Evolutionary conservation across 306 rosid genomes (phyloP).

Genomic region (Begonia masoniana): DNA sequence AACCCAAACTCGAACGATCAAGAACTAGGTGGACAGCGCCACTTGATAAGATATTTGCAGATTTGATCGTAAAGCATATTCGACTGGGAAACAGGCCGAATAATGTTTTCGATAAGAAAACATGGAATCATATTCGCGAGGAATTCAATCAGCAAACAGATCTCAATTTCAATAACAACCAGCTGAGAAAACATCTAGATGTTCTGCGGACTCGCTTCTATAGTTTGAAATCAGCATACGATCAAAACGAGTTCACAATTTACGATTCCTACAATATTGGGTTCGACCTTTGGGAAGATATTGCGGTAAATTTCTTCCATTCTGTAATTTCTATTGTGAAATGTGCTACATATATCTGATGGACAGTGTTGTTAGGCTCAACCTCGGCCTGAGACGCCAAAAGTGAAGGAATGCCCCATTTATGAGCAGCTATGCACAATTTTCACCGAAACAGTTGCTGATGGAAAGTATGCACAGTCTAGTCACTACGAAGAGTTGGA

Average conservation of each 20-base stretch:
- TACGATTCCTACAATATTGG: constrained; percentile 63
- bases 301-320: constrained; percentile 35
- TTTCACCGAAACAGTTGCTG: constrained; percentile 58
- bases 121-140: constrained; percentile 72
- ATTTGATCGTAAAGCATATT: constrained; percentile 71
- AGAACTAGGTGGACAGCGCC: constrained; percentile 92
- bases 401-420: constrained; percentile 67
- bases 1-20: constrained; percentile 67
- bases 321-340: constrained; percentile 2
- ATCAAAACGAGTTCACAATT: constrained; percentile 52
- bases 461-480: constrained; percentile 73
- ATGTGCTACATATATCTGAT: constrained; percentile 12
- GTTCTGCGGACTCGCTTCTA: constrained; percentile 72
- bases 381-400: constrained; percentile 41
- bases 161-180: constrained; percentile 80
- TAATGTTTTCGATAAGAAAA: constrained; percentile 73
- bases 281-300: constrained; percentile 61
- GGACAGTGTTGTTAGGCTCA: constrained; percentile 31
- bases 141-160: constrained; percentile 65
- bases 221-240: constrained; percentile 48
- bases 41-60: constrained; percentile 81
- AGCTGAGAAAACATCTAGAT: constrained; percentile 82
- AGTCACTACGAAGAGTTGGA: constrained; percentile 65
- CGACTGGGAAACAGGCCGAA: constrained; percentile 71
- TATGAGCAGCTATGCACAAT: constrained; percentile 72